These are phyloP conservation scores for Chlamydomonas asymmetrica DNA, from an alignment of 139 green algal species.

Conservation along the genomic window DNA sequence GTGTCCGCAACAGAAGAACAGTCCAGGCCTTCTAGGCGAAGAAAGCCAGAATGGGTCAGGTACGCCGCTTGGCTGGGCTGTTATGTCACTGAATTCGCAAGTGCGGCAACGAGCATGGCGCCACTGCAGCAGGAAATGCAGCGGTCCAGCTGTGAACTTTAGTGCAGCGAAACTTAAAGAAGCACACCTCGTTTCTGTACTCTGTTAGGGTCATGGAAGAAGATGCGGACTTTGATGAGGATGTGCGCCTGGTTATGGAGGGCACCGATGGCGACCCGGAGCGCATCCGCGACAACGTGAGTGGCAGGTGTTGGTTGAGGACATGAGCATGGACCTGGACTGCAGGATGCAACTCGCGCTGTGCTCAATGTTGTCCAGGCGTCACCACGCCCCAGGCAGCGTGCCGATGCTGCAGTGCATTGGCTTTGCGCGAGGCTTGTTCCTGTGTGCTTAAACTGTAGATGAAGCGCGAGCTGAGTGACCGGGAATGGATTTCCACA, in stretches of 20 bases:
- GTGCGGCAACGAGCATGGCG: no score
- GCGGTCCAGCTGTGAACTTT: no score
- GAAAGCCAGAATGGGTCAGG: no score
- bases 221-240: conserved; percentile 58
- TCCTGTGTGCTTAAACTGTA: neutral
- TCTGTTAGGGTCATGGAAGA: conserved; percentile 51
- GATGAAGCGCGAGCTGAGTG: conserved; percentile 29
- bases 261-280: conserved; percentile 56
- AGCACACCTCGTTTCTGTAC: no score
- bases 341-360: neutral
- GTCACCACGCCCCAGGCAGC: neutral
- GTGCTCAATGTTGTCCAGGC: neutral
- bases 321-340: neutral
- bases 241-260: conserved; percentile 50
- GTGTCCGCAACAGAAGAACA: no score
- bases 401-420: neutral
- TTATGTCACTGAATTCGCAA: no score
- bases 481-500: conserved; percentile 1
- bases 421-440: neutral
- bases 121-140: no score
- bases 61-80: no score
- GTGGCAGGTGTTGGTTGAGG: neutral
- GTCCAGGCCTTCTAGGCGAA: no score
- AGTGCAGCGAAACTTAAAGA: no score
- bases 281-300: conserved; percentile 48